phyloP scores from a whole-genome alignment of 2,329 filamentous ascomycete genomes.

The Cercospora nicotianae region DNA sequence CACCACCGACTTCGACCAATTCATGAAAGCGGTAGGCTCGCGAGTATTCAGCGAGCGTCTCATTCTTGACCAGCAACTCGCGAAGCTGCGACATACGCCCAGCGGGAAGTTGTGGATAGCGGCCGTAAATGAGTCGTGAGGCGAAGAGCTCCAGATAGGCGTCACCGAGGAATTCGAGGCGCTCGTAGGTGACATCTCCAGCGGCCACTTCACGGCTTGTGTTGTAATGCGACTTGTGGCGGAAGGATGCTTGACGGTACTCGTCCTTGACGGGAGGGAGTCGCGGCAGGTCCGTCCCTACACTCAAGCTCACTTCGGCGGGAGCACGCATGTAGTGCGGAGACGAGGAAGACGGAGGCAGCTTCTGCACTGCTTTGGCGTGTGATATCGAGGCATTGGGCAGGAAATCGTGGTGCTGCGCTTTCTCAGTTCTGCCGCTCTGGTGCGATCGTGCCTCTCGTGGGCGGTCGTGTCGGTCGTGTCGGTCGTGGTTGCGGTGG shows the following conservation, averaged over 20 bases:
- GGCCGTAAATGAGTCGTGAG: constrained; percentile 71
- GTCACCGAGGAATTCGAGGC: constrained; percentile 86
- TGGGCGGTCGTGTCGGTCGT: constrained; percentile 13
- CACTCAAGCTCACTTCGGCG: constrained; percentile 21
- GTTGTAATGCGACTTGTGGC: constrained; percentile 35
- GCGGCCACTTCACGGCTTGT: constrained; percentile 29
- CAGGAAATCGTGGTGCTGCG: not conserved
- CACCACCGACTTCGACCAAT: constrained; percentile 55
- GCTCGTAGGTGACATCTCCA: constrained; percentile 63
- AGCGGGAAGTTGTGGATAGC: constrained; percentile 63
- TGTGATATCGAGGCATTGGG: constrained; percentile 12
- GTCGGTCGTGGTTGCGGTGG: constrained; percentile 9
- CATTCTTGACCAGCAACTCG: constrained; percentile 77
- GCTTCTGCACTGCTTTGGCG: constrained; percentile 22
- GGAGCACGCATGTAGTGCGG: not conserved
- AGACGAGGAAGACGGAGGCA: constrained; percentile 21
- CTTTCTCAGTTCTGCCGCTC: not conserved
- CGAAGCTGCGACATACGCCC: constrained; percentile 74
- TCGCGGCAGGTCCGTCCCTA: constrained; percentile 28
- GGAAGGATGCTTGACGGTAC: constrained; percentile 35
- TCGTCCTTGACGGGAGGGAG: constrained; percentile 33
- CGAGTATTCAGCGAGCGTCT: constrained; percentile 70
- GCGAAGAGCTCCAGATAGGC: constrained; percentile 78
- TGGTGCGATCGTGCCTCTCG: not conserved
- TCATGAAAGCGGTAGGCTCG: constrained; percentile 68